Evolutionary conservation across 805 yeast species (phyloP), one percentile per base, ranked within the genome.

Genomic region (Middelhovenomyces tepae): DNA sequence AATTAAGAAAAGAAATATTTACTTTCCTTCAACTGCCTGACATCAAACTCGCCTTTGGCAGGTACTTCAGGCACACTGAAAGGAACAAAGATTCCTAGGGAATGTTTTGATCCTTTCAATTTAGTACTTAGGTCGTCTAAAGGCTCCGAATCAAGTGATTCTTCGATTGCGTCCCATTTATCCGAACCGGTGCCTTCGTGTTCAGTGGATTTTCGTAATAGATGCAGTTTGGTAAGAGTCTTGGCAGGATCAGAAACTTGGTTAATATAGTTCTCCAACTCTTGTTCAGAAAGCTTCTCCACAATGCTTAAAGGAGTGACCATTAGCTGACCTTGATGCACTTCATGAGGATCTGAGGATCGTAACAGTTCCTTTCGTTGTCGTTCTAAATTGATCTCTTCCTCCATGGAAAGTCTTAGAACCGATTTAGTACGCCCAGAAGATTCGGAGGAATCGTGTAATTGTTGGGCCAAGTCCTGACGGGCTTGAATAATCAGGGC

Each of bases 31-130:
- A 87, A 78, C 37, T 69, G 71, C 24, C 62, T 59, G 22, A 89
- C 93, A 50, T 89, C 93, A 47, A 89, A 83, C 11, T 75, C 76
- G 32, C 96, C 98, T 54, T 72, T 78, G 31, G 68, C 61, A 9
- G 95, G 95, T 26, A 84, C 71, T 0, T 64, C 67, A 0, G 94
- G 93, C 42, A 85, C 62, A 27, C 55, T 59, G 46, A 85, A 64
- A 4, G 94, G 94, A 6, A 73, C 76, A 36, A 83, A 59, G 2
- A 79, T 64, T 35, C 64, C 67, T 25, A 64, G 42, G 0, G 34
- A 39, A 14, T 16, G n/a, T 16, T 27, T 28, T 13, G 51, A 15
- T 34, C 38, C 28, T 35, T 36, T 2, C 39, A 47, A 8, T 39
- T 53, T 1, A 6, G 14, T 7, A 5, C 16, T 5, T 11, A 23